Percentiles rank a stretch among this genome's conserved stretches.
phyloP scores from a whole-genome alignment of 768 basidiomycete genomes.

The Leccinum broughii region DNA sequence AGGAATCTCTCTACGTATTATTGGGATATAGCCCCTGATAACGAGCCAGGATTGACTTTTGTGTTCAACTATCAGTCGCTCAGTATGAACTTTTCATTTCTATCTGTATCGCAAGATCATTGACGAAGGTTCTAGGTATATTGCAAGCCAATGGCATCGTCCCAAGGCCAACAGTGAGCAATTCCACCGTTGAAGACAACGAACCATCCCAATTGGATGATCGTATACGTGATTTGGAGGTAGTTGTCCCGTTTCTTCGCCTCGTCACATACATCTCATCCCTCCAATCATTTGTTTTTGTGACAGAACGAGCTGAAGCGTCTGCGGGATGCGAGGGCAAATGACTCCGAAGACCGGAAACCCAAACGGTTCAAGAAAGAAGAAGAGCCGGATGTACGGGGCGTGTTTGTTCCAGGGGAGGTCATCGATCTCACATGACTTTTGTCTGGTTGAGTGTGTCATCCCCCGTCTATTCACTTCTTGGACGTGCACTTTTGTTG shows the following conservation, averaged over 20 bases:
- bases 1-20: background rate
- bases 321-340: conserved; percentile 10
- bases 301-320: conserved; percentile 17
- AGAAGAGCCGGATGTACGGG: conserved; percentile 3
- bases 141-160: background rate
- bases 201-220: background rate
- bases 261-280: background rate
- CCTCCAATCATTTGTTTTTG: background rate
- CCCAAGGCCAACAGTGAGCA: background rate
- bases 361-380: conserved; percentile 18
- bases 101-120: background rate
- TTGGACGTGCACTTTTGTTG: too few relatives aligned
- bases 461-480: too few relatives aligned
- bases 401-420: conserved; percentile 5
- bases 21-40: background rate
- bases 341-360: conserved; percentile 7
- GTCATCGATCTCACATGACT: conserved; percentile 11
- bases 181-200: background rate
- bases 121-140: background rate
- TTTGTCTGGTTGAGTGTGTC: too few relatives aligned
- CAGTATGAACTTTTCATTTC: too few relatives aligned
- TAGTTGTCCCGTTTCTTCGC: background rate
- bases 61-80: background rate
- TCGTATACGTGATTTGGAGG: conserved; percentile 10
- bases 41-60: background rate